A percentile compares a stretch with the other conserved stretches of the same genome.
Evolutionary conservation across 768 basidiomycete species (phyloP).

Genomic region (Mycena galericulata): DNA sequence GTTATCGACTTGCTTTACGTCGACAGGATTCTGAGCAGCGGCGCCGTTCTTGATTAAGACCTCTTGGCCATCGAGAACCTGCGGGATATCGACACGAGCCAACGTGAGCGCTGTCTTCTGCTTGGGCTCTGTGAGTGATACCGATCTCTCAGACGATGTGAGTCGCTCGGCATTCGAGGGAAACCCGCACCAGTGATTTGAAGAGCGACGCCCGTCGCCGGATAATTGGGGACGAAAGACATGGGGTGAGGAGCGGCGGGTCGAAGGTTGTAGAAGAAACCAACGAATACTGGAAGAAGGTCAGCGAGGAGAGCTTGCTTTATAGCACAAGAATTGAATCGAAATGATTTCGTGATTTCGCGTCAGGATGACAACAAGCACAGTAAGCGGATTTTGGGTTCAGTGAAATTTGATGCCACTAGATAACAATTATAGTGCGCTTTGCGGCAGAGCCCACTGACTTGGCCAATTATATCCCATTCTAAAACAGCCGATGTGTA

Average conservation of each 20-base stretch:
- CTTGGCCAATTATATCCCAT: no score
- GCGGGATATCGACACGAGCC: constrained; percentile 24
- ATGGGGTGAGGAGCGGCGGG: constrained; percentile 16
- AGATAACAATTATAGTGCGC: no score
- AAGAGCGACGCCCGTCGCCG: constrained; percentile 21
- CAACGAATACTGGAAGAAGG: constrained; percentile 19
- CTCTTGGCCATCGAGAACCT: constrained; percentile 21
- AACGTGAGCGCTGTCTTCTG: constrained; percentile 22
- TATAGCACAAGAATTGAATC: constrained; percentile 16
- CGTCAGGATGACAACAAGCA: constrained; percentile 19
- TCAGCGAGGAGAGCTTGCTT: constrained; percentile 17
- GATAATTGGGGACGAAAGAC: constrained; percentile 23
- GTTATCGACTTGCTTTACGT: constrained; percentile 21
- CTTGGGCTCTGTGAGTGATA: constrained; percentile 19
- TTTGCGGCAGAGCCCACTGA: no score
- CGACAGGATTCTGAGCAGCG: constrained; percentile 27
- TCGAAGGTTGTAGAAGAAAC: constrained; percentile 23
- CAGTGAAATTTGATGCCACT: no score
- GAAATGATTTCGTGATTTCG: constrained; percentile 19
- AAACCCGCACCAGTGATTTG: constrained; percentile 22
- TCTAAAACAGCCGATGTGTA: no score
- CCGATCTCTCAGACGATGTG: constrained; percentile 10
- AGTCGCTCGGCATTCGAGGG: constrained; percentile 15
- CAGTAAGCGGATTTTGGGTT: no score
- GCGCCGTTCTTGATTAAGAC: constrained; percentile 23